A percentile compares a stretch with the other conserved stretches of the same genome.
Evolutionary conservation across 2,329 filamentous ascomycete species (phyloP).

Genomic region (Nannizzia gypsea): DNA sequence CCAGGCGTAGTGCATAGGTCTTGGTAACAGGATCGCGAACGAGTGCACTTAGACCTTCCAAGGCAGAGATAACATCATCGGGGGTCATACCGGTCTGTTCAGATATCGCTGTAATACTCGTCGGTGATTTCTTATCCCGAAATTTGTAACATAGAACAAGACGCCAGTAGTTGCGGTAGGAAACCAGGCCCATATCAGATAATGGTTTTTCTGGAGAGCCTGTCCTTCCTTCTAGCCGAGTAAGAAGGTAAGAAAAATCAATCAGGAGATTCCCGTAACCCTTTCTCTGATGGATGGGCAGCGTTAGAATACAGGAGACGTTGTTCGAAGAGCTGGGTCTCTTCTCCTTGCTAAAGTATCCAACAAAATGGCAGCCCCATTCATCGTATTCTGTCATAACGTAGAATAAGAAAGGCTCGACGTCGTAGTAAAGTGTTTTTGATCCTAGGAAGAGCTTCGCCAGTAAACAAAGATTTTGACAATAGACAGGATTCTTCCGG

Average conservation of each 20-base stretch:
- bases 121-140: slow-evolving; percentile 46
- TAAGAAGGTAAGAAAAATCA: slow-evolving; percentile 95
- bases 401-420: slow-evolving; percentile 98
- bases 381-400: slow-evolving; percentile 88
- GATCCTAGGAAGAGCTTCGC: slow-evolving; percentile 96
- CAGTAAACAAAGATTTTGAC: slow-evolving; percentile 84
- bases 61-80: slow-evolving; percentile 86
- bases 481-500: slow-evolving; percentile 86
- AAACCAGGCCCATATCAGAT: slow-evolving; percentile 95
- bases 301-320: slow-evolving; percentile 88
- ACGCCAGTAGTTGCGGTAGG: slow-evolving; percentile 96
- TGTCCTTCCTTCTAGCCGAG: slow-evolving; percentile 81
- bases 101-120: slow-evolving; percentile 49
- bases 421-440: slow-evolving; percentile 97
- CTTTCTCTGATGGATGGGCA: slow-evolving; percentile 93
- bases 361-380: slow-evolving; percentile 86
- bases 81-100: slow-evolving; percentile 88
- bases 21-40: slow-evolving; percentile 82
- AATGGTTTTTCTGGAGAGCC: slow-evolving; percentile 95
- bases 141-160: slow-evolving; percentile 77
- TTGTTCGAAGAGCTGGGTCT: slow-evolving; percentile 90
- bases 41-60: slow-evolving; percentile 80
- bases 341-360: slow-evolving; percentile 99
- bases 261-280: slow-evolving; percentile 95
- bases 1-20: slow-evolving; percentile 78